These are phyloP conservation scores for Haplosporangium sp. DNA, from an alignment of 371 early-diverging fungal genomes.

Conservation along the genomic window DNA sequence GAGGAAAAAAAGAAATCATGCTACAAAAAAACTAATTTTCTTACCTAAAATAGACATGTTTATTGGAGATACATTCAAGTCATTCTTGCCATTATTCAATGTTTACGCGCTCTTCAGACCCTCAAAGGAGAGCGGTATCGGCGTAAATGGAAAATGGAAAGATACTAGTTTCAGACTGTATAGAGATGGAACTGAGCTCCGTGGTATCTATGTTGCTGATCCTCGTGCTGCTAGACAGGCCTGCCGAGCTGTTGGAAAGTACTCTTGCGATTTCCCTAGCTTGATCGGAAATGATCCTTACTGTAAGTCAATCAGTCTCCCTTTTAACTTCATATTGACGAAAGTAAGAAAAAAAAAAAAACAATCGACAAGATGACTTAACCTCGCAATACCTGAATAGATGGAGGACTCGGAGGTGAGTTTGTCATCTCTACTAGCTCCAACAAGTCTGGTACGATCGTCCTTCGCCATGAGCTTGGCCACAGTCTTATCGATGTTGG, in stretches of 20 bases:
- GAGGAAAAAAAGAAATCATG: not conserved
- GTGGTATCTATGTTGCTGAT: conserved; percentile 66
- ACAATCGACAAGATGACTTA: not conserved
- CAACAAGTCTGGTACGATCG: conserved; percentile 65
- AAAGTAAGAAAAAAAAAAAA: not conserved
- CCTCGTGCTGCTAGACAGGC: conserved; percentile 60
- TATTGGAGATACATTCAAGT: conserved; percentile 61
- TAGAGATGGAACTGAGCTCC: conserved; percentile 70
- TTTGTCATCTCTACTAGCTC: conserved; percentile 71
- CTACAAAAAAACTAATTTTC: not conserved
- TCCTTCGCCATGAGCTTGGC: conserved; percentile 71
- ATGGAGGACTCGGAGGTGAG: conserved; percentile 74
- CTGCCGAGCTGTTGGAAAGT: conserved; percentile 60
- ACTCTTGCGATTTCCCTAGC: conserved; percentile 70
- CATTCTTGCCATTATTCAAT: conserved; percentile 67
- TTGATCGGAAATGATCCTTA: conserved; percentile 70
- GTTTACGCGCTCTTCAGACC: conserved; percentile 67
- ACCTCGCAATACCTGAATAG: not conserved
- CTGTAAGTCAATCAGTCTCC: conserved; percentile 28
- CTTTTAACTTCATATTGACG: not conserved
- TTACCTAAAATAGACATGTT: conserved; percentile 62
- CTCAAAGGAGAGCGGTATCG: conserved; percentile 65
- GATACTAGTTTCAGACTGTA: conserved; percentile 70
- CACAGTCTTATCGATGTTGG: conserved; percentile 70
- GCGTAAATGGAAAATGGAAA: conserved; percentile 60